A percentile compares a stretch with the other conserved stretches of the same genome.
Evolutionary conservation across 805 yeast genomes (phyloP).

Genomic region (Candida xiaguanensis): DNA sequence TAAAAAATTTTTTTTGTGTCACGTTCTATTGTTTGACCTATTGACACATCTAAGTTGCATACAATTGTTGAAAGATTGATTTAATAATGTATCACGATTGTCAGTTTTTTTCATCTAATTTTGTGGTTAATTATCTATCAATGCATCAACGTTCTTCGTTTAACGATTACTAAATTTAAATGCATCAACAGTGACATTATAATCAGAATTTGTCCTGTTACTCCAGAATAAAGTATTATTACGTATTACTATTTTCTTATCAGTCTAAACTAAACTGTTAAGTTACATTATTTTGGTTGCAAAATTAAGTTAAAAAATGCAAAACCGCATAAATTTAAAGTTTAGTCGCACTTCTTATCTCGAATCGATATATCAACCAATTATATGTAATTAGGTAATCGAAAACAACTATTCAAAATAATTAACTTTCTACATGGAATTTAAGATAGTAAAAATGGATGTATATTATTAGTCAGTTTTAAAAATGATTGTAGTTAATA

Average conservation of each 20-base stretch:
- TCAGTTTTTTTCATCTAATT: neutral
- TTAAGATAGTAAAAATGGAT: neutral
- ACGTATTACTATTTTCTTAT: too few relatives aligned
- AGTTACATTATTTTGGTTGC: neutral
- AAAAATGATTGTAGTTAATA: conserved; percentile 5
- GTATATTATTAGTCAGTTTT: conserved; percentile 2
- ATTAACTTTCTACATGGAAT: neutral
- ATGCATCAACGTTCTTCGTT: neutral
- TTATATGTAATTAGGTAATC: neutral
- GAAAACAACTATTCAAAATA: too few relatives aligned
- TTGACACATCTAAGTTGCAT: neutral
- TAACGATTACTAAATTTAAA: neutral
- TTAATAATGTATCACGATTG: too few relatives aligned
- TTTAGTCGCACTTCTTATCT: neutral
- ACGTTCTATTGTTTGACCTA: neutral
- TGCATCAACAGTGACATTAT: neutral
- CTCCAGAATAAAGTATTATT: too few relatives aligned
- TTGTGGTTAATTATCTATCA: neutral
- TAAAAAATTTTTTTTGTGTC: too few relatives aligned
- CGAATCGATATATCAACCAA: neutral
- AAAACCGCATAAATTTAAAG: neutral
- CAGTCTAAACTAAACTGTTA: too few relatives aligned
- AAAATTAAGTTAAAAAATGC: neutral
- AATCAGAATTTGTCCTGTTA: too few relatives aligned
- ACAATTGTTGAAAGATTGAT: neutral